A percentile compares a stretch with the other conserved stretches of the same genome.
These are phyloP conservation scores for Boletus smithii DNA, from an alignment of 1,284 basidiomycete genomes.

Conservation along the genomic window DNA sequence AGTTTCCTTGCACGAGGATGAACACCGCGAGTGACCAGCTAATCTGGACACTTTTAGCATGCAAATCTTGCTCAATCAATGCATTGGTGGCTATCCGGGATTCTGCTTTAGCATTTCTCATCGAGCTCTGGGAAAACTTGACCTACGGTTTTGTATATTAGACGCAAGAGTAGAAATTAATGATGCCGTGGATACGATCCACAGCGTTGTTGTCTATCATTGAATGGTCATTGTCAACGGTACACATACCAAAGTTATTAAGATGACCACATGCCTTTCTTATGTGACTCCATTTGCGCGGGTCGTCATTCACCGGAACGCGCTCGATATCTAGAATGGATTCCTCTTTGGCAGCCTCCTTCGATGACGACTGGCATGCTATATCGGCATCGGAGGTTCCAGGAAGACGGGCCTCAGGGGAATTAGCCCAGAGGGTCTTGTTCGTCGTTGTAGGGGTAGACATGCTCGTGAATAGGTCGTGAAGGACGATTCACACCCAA, in stretches of 20 bases:
- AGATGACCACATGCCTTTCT: slow-evolving; percentile 56
- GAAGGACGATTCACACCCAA: slow-evolving; percentile 5
- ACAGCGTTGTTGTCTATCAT: slow-evolving; percentile 50
- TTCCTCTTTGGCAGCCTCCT: slow-evolving; percentile 6
- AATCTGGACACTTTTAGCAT: slow-evolving; percentile 65
- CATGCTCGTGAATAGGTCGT: slow-evolving; percentile 12
- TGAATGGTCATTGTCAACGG: neutral
- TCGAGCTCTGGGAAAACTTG: slow-evolving; percentile 18
- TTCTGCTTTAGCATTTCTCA: slow-evolving; percentile 7
- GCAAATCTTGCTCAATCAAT: slow-evolving; percentile 61
- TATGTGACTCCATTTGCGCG: slow-evolving; percentile 63
- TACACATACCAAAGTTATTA: neutral
- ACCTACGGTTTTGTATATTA: slow-evolving; percentile 65
- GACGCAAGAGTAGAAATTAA: slow-evolving; percentile 68
- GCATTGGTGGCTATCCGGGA: slow-evolving; percentile 56
- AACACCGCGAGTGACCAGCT: slow-evolving; percentile 74
- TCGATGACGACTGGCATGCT: slow-evolving; percentile 1
- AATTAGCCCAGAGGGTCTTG: neutral
- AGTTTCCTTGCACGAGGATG: slow-evolving; percentile 72
- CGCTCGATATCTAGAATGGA: slow-evolving; percentile 58
- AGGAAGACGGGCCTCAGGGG: slow-evolving; percentile 4
- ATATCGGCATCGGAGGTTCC: slow-evolving; percentile 1
- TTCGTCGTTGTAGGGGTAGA: slow-evolving; percentile 4
- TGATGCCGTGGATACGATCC: slow-evolving; percentile 56
- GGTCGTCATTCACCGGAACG: slow-evolving; percentile 70